Evolutionary conservation across 176 grass and related monocot species (phyloP), one percentile per base, ranked within the genome.

Genomic region (Areca catechu): DNA sequence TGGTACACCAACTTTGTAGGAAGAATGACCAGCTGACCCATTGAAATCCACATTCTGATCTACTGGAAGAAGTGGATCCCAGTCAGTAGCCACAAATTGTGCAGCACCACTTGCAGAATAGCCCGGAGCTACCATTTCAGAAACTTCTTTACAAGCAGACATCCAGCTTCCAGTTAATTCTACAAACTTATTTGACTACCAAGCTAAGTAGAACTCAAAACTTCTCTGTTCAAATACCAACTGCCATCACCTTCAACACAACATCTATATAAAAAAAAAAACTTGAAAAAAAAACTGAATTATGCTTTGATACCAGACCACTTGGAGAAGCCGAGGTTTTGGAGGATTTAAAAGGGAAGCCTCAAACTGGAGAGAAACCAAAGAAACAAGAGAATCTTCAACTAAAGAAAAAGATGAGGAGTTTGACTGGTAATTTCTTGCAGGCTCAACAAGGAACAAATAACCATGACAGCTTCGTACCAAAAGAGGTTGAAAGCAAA

Each of bases 391-490:
- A 86, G 16, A 25, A 17, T 29, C 27, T 66, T 61, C 67, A 77
- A 27, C 16, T 59, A 88, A 50, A 74, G 68, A 71, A 58, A 79
- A 53, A 58, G 63, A 37, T 43, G 58, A 57, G 54, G 71, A 72
- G 60, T 61, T 43, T 3, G 57, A 71, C 67, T 37, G 16, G 72
- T 76, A 80, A 71, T 82, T 71, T 65, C 61, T 75, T 68, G 27
- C 22, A 57, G 78, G 56, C 65, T 89, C 74, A 85, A 89, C 78
- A 89, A 79, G 76, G 66, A 76, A 80, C 80, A 82, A 30, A 64
- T 82, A 24, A 90, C 58, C 60, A 21, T 20, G 54, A 67, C 76
- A 69, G 62, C 83, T 86, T 74, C 87, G 77, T 62, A 77, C 19
- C 66, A 70, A 60, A 63, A 29, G 74, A 77, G 80, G 77, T 71